Conservation (phyloP, 768 basidiomycete species). For the Russula sp. region DNA sequence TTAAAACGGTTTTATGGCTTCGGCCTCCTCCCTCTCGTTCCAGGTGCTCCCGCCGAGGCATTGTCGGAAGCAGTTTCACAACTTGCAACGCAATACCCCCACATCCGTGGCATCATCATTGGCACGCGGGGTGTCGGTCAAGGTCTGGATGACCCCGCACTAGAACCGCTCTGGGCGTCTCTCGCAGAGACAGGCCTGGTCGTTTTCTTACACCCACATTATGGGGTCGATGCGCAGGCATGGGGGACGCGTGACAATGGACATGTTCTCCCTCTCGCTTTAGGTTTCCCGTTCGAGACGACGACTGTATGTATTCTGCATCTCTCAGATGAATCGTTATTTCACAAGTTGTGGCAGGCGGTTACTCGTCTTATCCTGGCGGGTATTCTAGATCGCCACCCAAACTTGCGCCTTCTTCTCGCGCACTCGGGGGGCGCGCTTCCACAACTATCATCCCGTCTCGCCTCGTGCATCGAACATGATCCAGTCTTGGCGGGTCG, state of each 20-base stretch:
- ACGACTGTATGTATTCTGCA: slow-evolving; percentile 59
- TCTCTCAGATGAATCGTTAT: neutral
- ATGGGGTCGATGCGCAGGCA: slow-evolving; percentile 68
- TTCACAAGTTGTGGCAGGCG: slow-evolving; percentile 41
- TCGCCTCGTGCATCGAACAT: slow-evolving; percentile 82
- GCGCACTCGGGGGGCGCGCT: slow-evolving; percentile 88
- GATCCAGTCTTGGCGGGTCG: slow-evolving; percentile 76
- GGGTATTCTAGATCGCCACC: slow-evolving; percentile 78
- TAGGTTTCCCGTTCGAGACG: slow-evolving; percentile 90
- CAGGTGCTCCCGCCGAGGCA: slow-evolving; percentile 51
- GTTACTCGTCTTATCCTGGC: slow-evolving; percentile 77
- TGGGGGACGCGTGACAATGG: slow-evolving; percentile 81
- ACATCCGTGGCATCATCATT: slow-evolving; percentile 77
- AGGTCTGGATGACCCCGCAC: slow-evolving; percentile 73
- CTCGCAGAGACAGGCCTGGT: slow-evolving; percentile 67
- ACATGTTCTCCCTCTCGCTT: slow-evolving; percentile 80
- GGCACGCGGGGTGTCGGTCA: slow-evolving; percentile 75
- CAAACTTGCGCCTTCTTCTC: slow-evolving; percentile 69
- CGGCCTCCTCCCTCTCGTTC: slow-evolving; percentile 80
- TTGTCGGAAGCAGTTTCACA: slow-evolving; percentile 66
- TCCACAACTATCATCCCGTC: slow-evolving; percentile 76
- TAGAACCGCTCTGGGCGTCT: slow-evolving; percentile 82
- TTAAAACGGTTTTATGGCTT: slow-evolving; percentile 77
- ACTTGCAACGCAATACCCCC: slow-evolving; percentile 54
- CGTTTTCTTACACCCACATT: slow-evolving; percentile 84